Conservation (phyloP, 2,329 filamentous ascomycete species). For the Ceratocystis variospora region DNA sequence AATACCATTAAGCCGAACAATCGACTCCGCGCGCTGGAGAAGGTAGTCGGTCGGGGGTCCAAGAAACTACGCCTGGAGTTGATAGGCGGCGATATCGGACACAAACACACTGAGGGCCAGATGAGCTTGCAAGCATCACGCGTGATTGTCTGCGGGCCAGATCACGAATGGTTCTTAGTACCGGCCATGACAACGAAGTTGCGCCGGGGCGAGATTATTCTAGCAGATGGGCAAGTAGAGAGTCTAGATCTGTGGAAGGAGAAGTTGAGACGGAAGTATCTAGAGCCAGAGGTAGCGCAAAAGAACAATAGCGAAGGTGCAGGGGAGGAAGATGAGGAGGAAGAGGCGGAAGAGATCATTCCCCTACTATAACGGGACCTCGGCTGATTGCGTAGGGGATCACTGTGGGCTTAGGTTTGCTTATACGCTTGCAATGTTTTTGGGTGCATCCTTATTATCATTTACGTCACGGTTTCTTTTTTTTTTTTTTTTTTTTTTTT, state of each 20-base stretch:
- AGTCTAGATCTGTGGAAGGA: constrained; percentile 29
- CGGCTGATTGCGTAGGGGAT: no score
- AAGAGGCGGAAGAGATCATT: not conserved
- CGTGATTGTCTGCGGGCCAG: constrained; percentile 27
- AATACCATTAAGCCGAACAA: constrained; percentile 21
- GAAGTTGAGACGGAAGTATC: constrained; percentile 22
- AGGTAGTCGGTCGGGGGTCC: constrained; percentile 23
- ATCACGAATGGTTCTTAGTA: constrained; percentile 31
- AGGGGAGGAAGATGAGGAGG: not conserved
- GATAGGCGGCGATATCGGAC: constrained; percentile 7
- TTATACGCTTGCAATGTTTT: not conserved
- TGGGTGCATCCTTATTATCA: not conserved
- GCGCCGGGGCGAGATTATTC: constrained; percentile 30
- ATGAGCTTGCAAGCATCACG: constrained; percentile 24
- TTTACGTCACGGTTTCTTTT: not conserved
- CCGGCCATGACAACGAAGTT: constrained; percentile 27
- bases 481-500: not conserved
- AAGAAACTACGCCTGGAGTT: constrained; percentile 23
- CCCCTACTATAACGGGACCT: not conserved
- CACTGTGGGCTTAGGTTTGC: not conserved
- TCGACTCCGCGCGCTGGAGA: constrained; percentile 18
- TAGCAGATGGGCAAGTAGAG: constrained; percentile 25
- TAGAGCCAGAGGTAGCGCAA: not conserved
- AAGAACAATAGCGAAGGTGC: not conserved
- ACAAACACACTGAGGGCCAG: constrained; percentile 21